Conservation (phyloP, 768 basidiomycete species). For the Termitomyces sp. region DNA sequence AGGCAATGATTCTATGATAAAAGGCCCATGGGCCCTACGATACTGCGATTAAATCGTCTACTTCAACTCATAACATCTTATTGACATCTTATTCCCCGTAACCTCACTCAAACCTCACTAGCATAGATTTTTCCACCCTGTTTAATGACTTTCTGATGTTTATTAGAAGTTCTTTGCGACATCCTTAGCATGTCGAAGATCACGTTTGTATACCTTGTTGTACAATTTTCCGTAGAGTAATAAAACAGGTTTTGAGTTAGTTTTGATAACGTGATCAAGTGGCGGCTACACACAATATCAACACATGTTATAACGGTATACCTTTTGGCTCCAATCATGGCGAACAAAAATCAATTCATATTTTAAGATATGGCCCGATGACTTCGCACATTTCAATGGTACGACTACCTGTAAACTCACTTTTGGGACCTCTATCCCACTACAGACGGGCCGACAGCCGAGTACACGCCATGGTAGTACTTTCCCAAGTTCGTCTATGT, state of each 20-base stretch:
- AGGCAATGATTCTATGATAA: constrained; percentile 5
- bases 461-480: too few relatives aligned
- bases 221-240: neutral
- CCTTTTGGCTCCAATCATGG: too few relatives aligned
- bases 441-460: too few relatives aligned
- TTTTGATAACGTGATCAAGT: too few relatives aligned
- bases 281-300: too few relatives aligned
- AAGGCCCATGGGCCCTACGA: neutral
- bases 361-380: too few relatives aligned
- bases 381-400: too few relatives aligned
- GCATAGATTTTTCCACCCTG: neutral
- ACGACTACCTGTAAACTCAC: too few relatives aligned
- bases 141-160: neutral
- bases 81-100: neutral
- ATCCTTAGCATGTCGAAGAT: neutral
- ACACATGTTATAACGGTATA: too few relatives aligned
- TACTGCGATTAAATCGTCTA: neutral
- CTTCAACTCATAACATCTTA: neutral
- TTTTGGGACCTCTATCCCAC: too few relatives aligned
- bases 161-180: neutral
- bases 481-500: too few relatives aligned
- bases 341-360: too few relatives aligned
- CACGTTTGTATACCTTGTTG: neutral
- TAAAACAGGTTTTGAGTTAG: neutral
- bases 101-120: neutral